Conservation (phyloP, 768 basidiomycete genomes). For the Amanita pallidorosea region DNA sequence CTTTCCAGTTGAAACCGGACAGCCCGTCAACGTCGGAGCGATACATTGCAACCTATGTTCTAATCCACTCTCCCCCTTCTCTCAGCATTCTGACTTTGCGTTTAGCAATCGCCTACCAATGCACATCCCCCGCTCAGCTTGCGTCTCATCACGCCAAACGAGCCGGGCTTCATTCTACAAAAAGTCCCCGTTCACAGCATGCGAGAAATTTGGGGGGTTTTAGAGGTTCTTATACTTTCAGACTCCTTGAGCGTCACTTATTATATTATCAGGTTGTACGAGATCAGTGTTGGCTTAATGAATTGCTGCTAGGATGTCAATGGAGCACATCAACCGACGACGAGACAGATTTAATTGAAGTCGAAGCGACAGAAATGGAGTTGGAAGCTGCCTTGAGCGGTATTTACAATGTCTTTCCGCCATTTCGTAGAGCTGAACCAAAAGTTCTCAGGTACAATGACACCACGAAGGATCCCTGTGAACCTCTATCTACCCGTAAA, state of each 20-base stretch:
- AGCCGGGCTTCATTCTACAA: constrained; percentile 68
- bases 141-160: constrained; percentile 56
- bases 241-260: not conserved
- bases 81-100: not conserved
- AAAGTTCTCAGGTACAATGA: constrained; percentile 32
- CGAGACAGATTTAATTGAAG: not conserved
- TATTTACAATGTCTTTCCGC: constrained; percentile 13
- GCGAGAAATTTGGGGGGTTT: constrained; percentile 63
- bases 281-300: constrained; percentile 82
- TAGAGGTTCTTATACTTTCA: constrained; percentile 39
- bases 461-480: constrained; percentile 59
- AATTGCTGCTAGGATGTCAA: constrained; percentile 44
- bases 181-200: constrained; percentile 61
- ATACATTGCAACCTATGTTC: constrained; percentile 60
- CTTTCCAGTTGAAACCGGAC: constrained; percentile 41
- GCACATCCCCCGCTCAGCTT: constrained; percentile 61
- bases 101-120: constrained; percentile 53
- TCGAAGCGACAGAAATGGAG: constrained; percentile 30
- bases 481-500: constrained; percentile 51
- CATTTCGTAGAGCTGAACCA: constrained; percentile 6
- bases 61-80: constrained; percentile 12
- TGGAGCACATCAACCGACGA: constrained; percentile 37
- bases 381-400: constrained; percentile 59
- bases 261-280: constrained; percentile 44
- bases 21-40: constrained; percentile 40